Percentiles rank a stretch among this genome's conserved stretches.
Evolutionary conservation across 371 early-diverging fungal species (phyloP).

Genomic region (Lichtheimia ramosa): DNA sequence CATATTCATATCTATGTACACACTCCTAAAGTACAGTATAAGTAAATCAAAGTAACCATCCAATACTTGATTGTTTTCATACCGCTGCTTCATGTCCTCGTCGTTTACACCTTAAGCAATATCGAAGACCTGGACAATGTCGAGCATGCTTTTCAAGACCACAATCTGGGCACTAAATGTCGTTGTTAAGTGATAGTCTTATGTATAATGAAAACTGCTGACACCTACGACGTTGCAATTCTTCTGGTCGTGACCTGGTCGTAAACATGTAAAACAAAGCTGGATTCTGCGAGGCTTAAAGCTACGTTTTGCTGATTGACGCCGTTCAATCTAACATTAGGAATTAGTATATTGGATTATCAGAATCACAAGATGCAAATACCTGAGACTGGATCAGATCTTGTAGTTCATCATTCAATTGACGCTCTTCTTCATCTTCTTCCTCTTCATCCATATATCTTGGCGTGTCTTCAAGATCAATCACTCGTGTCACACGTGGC

Average conservation of each 20-base stretch:
- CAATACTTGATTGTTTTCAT: not conserved
- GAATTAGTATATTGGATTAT: too few relatives aligned
- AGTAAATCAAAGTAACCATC: not conserved
- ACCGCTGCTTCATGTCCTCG: not conserved
- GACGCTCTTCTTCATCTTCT: constrained; percentile 5
- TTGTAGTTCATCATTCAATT: constrained; percentile 2
- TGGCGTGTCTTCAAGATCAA: constrained; percentile 4
- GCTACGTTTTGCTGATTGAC: not conserved
- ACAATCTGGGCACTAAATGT: constrained; percentile 4
- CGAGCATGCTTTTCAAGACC: not conserved
- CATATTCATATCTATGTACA: not conserved
- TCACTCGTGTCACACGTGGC: constrained; percentile 6
- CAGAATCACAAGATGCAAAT: not conserved
- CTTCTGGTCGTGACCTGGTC: constrained; percentile 1
- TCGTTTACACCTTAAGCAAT: constrained; percentile 5
- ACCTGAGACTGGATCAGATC: constrained; percentile 11
- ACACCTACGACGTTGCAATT: constrained; percentile 3
- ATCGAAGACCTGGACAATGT: not conserved
- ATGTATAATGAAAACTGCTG: not conserved
- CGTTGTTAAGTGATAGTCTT: not conserved
- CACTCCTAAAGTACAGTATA: not conserved
- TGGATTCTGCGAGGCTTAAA: not conserved
- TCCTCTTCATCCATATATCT: constrained; percentile 4
- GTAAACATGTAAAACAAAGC: not conserved
- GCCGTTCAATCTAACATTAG: not conserved